Evolutionary conservation across 169 alveolate genomes (phyloP).

Genomic region (Perkinsus olseni): DNA sequence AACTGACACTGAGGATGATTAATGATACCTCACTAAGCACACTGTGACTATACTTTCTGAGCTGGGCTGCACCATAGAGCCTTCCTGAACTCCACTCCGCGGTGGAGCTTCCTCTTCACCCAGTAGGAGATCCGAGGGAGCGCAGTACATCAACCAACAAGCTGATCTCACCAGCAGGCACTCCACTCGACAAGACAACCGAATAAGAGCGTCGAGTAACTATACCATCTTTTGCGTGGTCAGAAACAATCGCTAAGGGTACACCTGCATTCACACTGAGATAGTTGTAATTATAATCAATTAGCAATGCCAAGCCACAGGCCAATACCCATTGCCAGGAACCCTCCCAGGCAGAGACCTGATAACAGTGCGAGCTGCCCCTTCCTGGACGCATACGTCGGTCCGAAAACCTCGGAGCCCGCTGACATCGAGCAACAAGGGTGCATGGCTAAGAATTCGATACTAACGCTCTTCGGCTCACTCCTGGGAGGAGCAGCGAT

Average conservation of each 20-base stretch:
- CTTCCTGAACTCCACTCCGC: not conserved
- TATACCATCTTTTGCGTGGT: too few species aligned
- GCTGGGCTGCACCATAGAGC: not conserved
- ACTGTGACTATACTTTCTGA: not conserved
- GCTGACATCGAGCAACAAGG: not conserved
- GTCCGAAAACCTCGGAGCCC: not conserved
- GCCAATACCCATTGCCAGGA: not conserved
- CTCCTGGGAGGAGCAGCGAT: too few species aligned
- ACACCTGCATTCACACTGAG: not conserved
- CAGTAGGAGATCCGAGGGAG: not conserved
- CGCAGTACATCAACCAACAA: not conserved
- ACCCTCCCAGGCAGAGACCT: not conserved
- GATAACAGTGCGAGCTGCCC: too few species aligned
- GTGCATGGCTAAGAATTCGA: too few species aligned
- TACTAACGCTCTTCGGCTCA: too few species aligned
- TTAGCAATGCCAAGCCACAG: not conserved
- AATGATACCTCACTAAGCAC: not conserved
- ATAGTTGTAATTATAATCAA: not conserved
- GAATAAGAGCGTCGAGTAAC: too few species aligned
- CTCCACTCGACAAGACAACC: not conserved
- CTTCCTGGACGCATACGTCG: not conserved
- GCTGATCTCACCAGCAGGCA: not conserved
- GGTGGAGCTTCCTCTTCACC: not conserved
- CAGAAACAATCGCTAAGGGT: not conserved
- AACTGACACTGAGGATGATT: not conserved